A percentile compares a stretch with the other conserved stretches of the same genome.
phyloP scores from a whole-genome alignment of 768 basidiomycete species.

The Russula compacta region DNA sequence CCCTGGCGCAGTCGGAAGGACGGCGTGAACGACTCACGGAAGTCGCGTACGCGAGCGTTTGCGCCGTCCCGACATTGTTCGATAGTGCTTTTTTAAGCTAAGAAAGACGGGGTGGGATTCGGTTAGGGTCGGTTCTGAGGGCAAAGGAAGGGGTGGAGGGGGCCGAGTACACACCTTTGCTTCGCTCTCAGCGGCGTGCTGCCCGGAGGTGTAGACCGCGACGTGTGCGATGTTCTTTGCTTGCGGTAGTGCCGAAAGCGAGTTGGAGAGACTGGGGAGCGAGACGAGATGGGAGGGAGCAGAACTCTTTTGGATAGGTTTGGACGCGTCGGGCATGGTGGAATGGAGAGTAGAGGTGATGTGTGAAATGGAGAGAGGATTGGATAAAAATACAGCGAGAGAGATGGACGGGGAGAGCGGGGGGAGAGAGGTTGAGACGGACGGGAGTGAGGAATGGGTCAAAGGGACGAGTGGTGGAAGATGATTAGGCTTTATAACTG shows the following conservation, averaged over 20 bases:
- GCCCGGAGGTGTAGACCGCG: conserved; percentile 56
- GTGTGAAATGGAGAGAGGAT: background rate
- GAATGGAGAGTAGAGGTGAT: conserved; percentile 10
- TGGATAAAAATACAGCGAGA: conserved; percentile 9
- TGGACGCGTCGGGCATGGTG: conserved; percentile 34
- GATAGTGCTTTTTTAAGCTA: conserved; percentile 60
- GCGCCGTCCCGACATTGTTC: conserved; percentile 28
- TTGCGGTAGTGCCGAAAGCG: conserved; percentile 59
- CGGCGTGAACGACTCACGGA: conserved; percentile 12
- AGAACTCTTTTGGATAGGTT: conserved; percentile 17
- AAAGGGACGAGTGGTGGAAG: conserved; percentile 20
- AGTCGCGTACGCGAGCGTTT: conserved; percentile 24
- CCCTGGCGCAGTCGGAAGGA: background rate
- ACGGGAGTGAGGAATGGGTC: conserved; percentile 12
- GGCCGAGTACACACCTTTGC: conserved; percentile 47
- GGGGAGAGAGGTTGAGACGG: background rate
- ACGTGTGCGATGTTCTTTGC: conserved; percentile 63
- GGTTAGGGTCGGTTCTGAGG: background rate
- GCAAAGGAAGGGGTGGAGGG: background rate
- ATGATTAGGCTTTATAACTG: conserved; percentile 26
- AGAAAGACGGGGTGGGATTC: conserved; percentile 18
- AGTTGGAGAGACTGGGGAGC: conserved; percentile 62
- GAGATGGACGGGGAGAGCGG: background rate
- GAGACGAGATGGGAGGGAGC: conserved; percentile 52
- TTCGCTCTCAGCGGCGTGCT: conserved; percentile 61